Conservation (phyloP, 2,329 filamentous ascomycete species). For the Juglanconis oblonga region DNA sequence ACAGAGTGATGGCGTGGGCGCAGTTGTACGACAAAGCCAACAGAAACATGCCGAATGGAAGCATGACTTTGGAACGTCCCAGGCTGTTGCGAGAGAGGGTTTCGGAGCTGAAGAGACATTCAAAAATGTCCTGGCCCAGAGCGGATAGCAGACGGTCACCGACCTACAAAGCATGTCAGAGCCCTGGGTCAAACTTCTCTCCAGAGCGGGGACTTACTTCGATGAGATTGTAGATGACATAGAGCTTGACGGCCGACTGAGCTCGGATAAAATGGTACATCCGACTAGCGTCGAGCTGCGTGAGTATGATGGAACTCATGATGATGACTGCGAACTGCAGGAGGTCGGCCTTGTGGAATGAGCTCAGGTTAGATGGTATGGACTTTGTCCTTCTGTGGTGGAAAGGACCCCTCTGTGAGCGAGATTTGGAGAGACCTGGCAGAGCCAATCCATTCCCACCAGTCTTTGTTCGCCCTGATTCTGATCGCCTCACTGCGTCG, state of each 20-base stretch:
- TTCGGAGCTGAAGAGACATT: conserved; percentile 92
- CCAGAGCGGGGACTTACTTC: conserved; percentile 51
- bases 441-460: background rate
- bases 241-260: conserved; percentile 95
- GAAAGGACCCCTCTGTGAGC: conserved; percentile 33
- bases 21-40: conserved; percentile 86
- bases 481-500: conserved; percentile 4
- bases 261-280: conserved; percentile 98
- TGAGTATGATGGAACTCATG: conserved; percentile 77
- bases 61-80: conserved; percentile 84
- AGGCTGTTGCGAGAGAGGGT: conserved; percentile 83
- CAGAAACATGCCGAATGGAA: conserved; percentile 88
- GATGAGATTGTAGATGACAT: conserved; percentile 97
- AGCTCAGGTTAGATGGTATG: conserved; percentile 76
- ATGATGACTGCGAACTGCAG: conserved; percentile 87
- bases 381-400: conserved; percentile 77
- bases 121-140: conserved; percentile 90
- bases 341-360: conserved; percentile 92
- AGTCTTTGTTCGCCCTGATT: conserved; percentile 6
- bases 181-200: background rate
- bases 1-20: conserved; percentile 79
- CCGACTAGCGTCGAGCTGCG: conserved; percentile 89
- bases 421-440: conserved; percentile 19
- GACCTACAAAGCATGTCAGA: conserved; percentile 41
- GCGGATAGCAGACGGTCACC: conserved; percentile 87